phyloP scores from a whole-genome alignment of 805 yeast species.

The Kodamaea neixiangensis region DNA sequence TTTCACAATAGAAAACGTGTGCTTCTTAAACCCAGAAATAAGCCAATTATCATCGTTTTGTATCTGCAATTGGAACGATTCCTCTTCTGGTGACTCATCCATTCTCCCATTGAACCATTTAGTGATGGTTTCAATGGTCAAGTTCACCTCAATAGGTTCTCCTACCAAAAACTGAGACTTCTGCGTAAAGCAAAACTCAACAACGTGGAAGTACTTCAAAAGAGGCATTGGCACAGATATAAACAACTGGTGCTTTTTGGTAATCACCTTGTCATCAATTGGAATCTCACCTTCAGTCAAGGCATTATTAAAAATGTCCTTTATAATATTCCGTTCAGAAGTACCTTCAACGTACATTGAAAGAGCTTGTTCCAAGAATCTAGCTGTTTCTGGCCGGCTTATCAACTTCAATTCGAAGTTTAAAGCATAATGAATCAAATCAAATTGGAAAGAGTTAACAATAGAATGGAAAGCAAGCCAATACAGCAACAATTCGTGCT shows the following conservation, averaged over 20 bases:
- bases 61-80: constrained; percentile 47
- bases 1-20: constrained; percentile 45
- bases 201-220: constrained; percentile 59
- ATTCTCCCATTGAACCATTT: constrained; percentile 43
- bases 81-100: constrained; percentile 7
- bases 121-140: constrained; percentile 46
- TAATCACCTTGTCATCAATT: neutral
- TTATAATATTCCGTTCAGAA: constrained; percentile 14
- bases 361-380: constrained; percentile 16
- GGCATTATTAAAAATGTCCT: neutral
- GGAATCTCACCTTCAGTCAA: constrained; percentile 4
- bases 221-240: constrained; percentile 66
- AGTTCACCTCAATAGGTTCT: constrained; percentile 51
- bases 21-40: constrained; percentile 67
- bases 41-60: constrained; percentile 73
- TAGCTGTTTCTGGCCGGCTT: constrained; percentile 21
- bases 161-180: constrained; percentile 58
- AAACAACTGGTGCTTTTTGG: constrained; percentile 26
- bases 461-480: constrained; percentile 24
- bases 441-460: constrained; percentile 24
- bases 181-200: constrained; percentile 45
- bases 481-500: constrained; percentile 17
- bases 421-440: constrained; percentile 33
- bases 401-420: constrained; percentile 18
- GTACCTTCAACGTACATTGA: constrained; percentile 11